Conservation (phyloP, 306 rosid genomes). For the Castanea sativa region DNA sequence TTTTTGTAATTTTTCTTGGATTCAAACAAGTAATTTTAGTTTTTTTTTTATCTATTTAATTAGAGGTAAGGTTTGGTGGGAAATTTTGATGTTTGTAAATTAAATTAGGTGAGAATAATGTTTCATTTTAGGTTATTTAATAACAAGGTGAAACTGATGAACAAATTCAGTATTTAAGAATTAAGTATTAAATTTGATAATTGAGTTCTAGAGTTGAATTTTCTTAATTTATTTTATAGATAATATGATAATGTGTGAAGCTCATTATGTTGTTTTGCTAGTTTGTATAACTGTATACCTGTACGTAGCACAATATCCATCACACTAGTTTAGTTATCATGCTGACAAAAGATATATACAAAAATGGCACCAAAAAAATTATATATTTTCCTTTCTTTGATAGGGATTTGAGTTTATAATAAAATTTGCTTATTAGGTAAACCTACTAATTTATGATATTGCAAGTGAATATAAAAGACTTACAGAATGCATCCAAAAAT, state of each 20-base stretch:
- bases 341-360: background rate
- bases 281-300: no score
- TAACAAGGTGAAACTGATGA: background rate
- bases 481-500: no score
- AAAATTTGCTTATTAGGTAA: background rate
- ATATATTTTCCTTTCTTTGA: background rate
- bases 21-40: no score
- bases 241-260: background rate
- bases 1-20: no score
- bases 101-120: background rate
- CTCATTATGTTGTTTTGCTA: background rate
- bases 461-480: no score
- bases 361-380: background rate
- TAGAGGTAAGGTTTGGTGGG: background rate
- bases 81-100: background rate
- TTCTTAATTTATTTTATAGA: background rate
- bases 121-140: background rate
- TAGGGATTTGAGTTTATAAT: background rate
- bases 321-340: no score
- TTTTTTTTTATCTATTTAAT: background rate
- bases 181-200: background rate
- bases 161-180: background rate
- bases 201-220: background rate
- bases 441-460: no score
- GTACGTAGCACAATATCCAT: no score